These are phyloP conservation scores for Aspergillus ustus DNA, from an alignment of 2,329 filamentous ascomycete species.

Conservation along the genomic window DNA sequence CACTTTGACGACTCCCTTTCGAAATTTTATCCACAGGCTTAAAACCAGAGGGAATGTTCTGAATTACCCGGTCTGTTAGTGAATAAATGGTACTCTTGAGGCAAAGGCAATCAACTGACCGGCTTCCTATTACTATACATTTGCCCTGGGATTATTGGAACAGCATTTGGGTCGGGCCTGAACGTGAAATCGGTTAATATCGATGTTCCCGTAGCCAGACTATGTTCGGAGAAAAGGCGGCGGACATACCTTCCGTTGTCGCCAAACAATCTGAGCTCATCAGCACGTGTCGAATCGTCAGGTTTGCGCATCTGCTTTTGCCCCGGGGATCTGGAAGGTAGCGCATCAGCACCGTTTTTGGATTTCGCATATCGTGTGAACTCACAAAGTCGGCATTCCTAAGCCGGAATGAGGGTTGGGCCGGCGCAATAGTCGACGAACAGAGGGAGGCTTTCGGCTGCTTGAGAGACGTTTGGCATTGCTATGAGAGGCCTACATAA, in stretches of 20 bases:
- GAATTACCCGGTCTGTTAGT: background rate
- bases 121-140: conserved; percentile 27
- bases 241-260: conserved; percentile 23
- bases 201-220: background rate
- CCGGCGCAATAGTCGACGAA: conserved; percentile 27
- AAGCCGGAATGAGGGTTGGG: conserved; percentile 22
- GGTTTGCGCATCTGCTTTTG: conserved; percentile 19
- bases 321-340: conserved; percentile 21
- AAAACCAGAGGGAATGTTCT: conserved; percentile 20
- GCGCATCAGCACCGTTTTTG: conserved; percentile 18
- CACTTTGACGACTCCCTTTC: conserved; percentile 34
- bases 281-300: conserved; percentile 12
- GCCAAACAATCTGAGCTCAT: conserved; percentile 32
- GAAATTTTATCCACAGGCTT: conserved; percentile 34
- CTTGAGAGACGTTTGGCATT: conserved; percentile 26
- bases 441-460: conserved; percentile 17
- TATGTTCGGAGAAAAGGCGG: background rate
- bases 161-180: conserved; percentile 25
- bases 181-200: background rate
- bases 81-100: background rate
- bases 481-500: conserved; percentile 17
- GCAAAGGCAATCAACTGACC: conserved; percentile 17
- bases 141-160: conserved; percentile 36
- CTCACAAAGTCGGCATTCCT: conserved; percentile 32
- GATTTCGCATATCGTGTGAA: conserved; percentile 15